These are phyloP conservation scores for sorghum (Sorghum bicolor) DNA, from an alignment of 176 grass and related monocot species.

Conservation along the genomic window Sorghum_bicolor_NCBIv3 NC_012874.2:8493501-8494000, in stretches of 20 bases:
- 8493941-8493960: neutral
- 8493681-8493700: neutral
- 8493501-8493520: conserved; percentile 20
- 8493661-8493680: neutral
- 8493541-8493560: neutral
- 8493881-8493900: neutral
- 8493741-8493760: neutral
- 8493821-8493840: neutral
- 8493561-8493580: neutral
- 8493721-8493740: neutral
- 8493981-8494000: neutral
- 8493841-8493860: neutral
- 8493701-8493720: neutral
- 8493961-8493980: neutral
- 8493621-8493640: neutral
- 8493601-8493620: neutral
- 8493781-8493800: neutral
- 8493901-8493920: neutral
- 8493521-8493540: neutral
- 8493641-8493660: neutral
- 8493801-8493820: neutral
- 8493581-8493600: conserved; percentile 8
- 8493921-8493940: neutral
- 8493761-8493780: neutral
- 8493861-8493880: neutral